Conservation (phyloP, 2,329 filamentous ascomycete genomes). For the Penicillium sp. region DNA sequence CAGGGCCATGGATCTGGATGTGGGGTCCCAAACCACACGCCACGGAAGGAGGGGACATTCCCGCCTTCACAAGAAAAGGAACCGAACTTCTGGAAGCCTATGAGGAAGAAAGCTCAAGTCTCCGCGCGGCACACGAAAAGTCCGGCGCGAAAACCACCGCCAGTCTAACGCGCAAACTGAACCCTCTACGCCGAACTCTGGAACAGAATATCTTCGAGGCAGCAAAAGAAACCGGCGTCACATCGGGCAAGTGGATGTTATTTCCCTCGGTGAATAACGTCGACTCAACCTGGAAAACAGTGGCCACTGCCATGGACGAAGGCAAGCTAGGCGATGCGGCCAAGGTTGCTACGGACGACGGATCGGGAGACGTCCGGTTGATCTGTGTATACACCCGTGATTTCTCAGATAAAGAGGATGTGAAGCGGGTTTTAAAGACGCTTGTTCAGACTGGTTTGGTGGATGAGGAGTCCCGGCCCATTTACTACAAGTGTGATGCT, state of each 20-base stretch:
- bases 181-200: conserved; percentile 43
- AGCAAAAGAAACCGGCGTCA: conserved; percentile 59
- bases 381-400: conserved; percentile 78
- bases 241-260: conserved; percentile 60
- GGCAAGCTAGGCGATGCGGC: conserved; percentile 69
- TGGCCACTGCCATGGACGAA: conserved; percentile 66
- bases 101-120: conserved; percentile 45
- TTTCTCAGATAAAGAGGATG: conserved; percentile 67
- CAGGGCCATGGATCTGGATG: conserved; percentile 69
- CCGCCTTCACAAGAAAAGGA: conserved; percentile 55
- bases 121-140: conserved; percentile 52
- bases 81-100: conserved; percentile 54
- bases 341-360: conserved; percentile 65
- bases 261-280: conserved; percentile 23
- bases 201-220: conserved; percentile 59
- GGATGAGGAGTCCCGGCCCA: conserved; percentile 39
- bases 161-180: conserved; percentile 38
- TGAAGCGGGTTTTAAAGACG: conserved; percentile 63
- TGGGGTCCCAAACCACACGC: conserved; percentile 56
- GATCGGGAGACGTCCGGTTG: conserved; percentile 49
- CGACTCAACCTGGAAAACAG: conserved; percentile 52
- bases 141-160: conserved; percentile 35
- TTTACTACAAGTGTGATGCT: conserved; percentile 79
- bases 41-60: conserved; percentile 43
- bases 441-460: conserved; percentile 64